Base-by-base conservation (phyloP, 148 eudicot species). In the Vaccinium corymbosum region DNA sequence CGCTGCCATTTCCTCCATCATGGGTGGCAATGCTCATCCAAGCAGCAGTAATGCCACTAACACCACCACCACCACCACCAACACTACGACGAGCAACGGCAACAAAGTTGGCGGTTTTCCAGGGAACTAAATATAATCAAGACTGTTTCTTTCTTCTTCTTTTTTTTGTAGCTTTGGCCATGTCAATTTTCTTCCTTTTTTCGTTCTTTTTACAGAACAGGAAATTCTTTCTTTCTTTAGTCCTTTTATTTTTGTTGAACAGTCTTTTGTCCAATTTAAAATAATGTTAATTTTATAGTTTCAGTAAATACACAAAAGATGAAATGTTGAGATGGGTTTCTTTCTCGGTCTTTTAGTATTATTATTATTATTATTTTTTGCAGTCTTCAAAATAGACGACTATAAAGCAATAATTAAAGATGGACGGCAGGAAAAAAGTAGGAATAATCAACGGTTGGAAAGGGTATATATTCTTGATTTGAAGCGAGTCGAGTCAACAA, bases 1-100 rank as follows among this genome's bases (percentile, higher is more conserved):
- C 0, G 98, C 97, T 6, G 98, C 98, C 52, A 93, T 96, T 70
- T 85, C 93, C 3, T 93, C 98, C 35, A 90, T 94, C 57, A 91
- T 96, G 20, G 90, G 93, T 38, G 93, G 93, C 73, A 68, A 66
- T 20, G 86, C 87, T 53, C 83, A 83, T 0, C 88, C 87, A n/a
- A 90, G 82, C 79, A 84, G 71, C 62, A 81, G 73, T 70, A 82
- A 83, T 32, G 74, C 38, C 22, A 68, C 61, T 38, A 85, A 76
- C 78, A 10, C 82, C 20, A 55, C 76, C 73, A 85, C 85, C 81
- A 48, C 56, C 66, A 49, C 32, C 80, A 72, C 78, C 59, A 82
- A 71, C 64, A 86, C 79, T 13, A 82, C 70, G 42, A 80, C 85
- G 19, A 89, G 86, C 86, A 89, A 80, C 84, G 85, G 83, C 91